Evolutionary conservation across 2,329 filamentous ascomycete species (phyloP).

Genomic region (Fusarium napiforme): DNA sequence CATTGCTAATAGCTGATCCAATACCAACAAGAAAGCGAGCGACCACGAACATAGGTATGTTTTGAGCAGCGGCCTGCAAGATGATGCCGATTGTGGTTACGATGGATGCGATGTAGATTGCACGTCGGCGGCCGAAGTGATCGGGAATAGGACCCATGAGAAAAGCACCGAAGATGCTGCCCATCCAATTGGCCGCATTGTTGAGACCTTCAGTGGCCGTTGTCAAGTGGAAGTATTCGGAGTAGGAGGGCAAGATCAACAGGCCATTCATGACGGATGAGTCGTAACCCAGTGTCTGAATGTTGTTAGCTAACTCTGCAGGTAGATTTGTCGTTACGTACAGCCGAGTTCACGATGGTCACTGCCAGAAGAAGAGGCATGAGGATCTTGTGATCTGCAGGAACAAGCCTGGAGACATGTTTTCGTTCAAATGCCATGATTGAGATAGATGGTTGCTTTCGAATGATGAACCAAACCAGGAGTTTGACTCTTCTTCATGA

Average conservation of each 20-base stretch:
- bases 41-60: not conserved
- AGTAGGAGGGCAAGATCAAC: not conserved
- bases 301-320: not conserved
- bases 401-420: not conserved
- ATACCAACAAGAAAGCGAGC: not conserved
- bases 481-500: not conserved
- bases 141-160: not conserved
- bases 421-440: not conserved
- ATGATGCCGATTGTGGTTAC: not conserved
- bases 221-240: not conserved
- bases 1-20: not conserved
- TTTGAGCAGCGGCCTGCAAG: not conserved
- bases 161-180: not conserved
- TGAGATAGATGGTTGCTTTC: too few species aligned
- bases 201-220: conserved; percentile 1
- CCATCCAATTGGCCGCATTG: conserved; percentile 2
- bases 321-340: not conserved
- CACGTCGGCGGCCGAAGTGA: not conserved
- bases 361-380: not conserved
- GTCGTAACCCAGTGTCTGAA: not conserved
- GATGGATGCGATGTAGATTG: not conserved
- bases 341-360: not conserved
- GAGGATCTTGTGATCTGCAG: not conserved
- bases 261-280: not conserved
- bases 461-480: not conserved